Percentiles rank a stretch among this genome's conserved stretches.
phyloP scores from a whole-genome alignment of 768 basidiomycete species.

The Lactarius tabidus region DNA sequence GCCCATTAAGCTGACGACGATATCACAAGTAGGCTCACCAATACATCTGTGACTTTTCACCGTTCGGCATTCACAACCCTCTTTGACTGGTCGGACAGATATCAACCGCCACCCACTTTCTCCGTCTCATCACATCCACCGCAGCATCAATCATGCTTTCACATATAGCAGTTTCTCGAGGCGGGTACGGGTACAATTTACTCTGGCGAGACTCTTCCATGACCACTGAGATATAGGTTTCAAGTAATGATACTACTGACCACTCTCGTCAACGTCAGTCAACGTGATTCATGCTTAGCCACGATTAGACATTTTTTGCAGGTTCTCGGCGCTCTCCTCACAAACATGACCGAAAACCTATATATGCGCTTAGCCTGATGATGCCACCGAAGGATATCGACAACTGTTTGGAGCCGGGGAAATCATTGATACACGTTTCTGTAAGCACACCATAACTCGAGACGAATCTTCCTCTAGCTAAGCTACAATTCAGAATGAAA shows the following conservation, averaged over 20 bases:
- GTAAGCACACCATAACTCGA: conserved; percentile 38
- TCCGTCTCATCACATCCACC: conserved; percentile 57
- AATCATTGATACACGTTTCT: conserved; percentile 60
- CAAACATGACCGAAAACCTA: conserved; percentile 71
- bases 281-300: conserved; percentile 10
- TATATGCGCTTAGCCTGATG: conserved; percentile 77
- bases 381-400: conserved; percentile 68
- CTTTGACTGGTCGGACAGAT: conserved; percentile 42
- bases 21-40: conserved; percentile 62
- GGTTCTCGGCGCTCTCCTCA: conserved; percentile 69
- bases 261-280: conserved; percentile 10
- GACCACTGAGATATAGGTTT: conserved; percentile 18
- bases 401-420: conserved; percentile 76
- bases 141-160: conserved; percentile 62
- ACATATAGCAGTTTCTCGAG: conserved; percentile 67
- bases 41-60: conserved; percentile 64
- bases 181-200: conserved; percentile 42
- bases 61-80: conserved; percentile 11
- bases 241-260: conserved; percentile 3
- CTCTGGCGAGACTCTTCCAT: conserved; percentile 22
- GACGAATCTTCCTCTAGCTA: conserved; percentile 16
- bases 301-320: conserved; percentile 30
- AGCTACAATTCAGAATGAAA: conserved; percentile 47
- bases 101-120: conserved; percentile 74
- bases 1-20: conserved; percentile 21